Percentiles rank a stretch among this genome's conserved stretches.
These are phyloP conservation scores for Lachnellula suecica DNA, from an alignment of 2,329 filamentous ascomycete genomes.

Conservation along the genomic window DNA sequence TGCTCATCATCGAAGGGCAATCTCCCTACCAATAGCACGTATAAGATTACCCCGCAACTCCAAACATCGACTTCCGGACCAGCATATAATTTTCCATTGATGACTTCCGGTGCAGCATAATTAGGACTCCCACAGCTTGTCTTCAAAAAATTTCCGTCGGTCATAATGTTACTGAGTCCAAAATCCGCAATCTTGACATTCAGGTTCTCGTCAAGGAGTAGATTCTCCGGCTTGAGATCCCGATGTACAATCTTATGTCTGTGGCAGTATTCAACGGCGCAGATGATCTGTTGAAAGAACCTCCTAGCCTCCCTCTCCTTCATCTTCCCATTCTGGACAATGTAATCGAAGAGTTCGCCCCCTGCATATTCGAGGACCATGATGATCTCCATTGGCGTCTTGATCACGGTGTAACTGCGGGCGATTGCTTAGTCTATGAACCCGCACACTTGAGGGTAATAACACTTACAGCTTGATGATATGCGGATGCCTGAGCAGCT, in stretches of 20 bases:
- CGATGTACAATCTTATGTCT: slow-evolving; percentile 98
- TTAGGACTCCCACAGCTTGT: slow-evolving; percentile 98
- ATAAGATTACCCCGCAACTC: slow-evolving; percentile 92
- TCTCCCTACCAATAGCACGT: slow-evolving; percentile 76
- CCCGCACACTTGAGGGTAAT: slow-evolving; percentile 19
- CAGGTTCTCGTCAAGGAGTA: slow-evolving; percentile 89
- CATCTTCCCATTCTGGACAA: slow-evolving; percentile 91
- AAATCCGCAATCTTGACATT: slow-evolving; percentile 99
- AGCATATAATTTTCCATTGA: slow-evolving; percentile 95
- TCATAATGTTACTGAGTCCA: slow-evolving; percentile 99
- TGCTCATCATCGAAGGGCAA: slow-evolving; percentile 98
- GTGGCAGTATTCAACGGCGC: slow-evolving; percentile 98
- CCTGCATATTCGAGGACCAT: slow-evolving; percentile 99
- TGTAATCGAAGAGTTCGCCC: slow-evolving; percentile 96
- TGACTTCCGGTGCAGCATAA: slow-evolving; percentile 96
- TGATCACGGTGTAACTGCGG: slow-evolving; percentile 88
- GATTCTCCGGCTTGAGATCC: slow-evolving; percentile 95
- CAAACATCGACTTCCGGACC: slow-evolving; percentile 98
- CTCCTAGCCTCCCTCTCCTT: slow-evolving; percentile 89
- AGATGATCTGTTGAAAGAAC: slow-evolving; percentile 99
- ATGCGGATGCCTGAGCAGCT: slow-evolving; percentile 91
- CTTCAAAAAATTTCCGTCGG: slow-evolving; percentile 97
- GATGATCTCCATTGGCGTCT: slow-evolving; percentile 90
- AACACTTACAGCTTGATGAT: slow-evolving; percentile 91
- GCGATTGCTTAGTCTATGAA: slow-evolving; percentile 24